Base-by-base conservation (phyloP, 495 filamentous ascomycete species). In the Aspergillus haitiensis region DNA sequence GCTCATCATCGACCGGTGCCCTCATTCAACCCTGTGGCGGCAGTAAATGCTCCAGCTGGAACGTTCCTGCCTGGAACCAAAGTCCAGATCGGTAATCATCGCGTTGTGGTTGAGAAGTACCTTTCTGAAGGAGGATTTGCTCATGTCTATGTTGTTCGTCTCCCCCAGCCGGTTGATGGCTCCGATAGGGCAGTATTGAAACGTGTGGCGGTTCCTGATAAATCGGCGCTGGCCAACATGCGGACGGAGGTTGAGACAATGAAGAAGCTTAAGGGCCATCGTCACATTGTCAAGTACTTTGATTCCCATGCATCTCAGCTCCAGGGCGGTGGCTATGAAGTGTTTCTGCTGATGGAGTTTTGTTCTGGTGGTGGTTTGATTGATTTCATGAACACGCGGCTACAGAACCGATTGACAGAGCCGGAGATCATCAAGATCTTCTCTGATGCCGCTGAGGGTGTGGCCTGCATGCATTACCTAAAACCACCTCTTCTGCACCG, bases 241-340 rank as follows among this genome's bases (percentile, higher is more conserved):
- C 88, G 95, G 69, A 98, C 88, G 58, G 94, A 98, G 81, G 94
- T 98, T 55, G 94, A 98, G 76, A 98, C 94, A 16, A 98, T 98
- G 94, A 98, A 98, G 84, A 91, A 93, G 68, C 79, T 98, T 60
- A 96, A 95, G 81, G 95, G 95, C 36, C 94, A 97, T 78, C 86
- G 85, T 53, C 88, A 94, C 63, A 97, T 98, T 69, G 94, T 98
- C 66, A 96, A 88, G 51, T 98, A 98, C 73, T 91, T 98, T 72
- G 94, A 98, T 78, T 97, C 92, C 54, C 94, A 98, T 77, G 94
- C 94, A 31, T 96, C 91, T 2, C 92, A 97, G 74, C 79, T 97
- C 59, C 87, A 89, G 61, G 92, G 89, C 37, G 92, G 92, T 44
- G 94, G 94, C 36, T 98, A 97, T 71, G 94, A 98, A 74, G 94